Base-by-base conservation (phyloP, 2,329 filamentous ascomycete genomes). In the Trichophyton simii region DNA sequence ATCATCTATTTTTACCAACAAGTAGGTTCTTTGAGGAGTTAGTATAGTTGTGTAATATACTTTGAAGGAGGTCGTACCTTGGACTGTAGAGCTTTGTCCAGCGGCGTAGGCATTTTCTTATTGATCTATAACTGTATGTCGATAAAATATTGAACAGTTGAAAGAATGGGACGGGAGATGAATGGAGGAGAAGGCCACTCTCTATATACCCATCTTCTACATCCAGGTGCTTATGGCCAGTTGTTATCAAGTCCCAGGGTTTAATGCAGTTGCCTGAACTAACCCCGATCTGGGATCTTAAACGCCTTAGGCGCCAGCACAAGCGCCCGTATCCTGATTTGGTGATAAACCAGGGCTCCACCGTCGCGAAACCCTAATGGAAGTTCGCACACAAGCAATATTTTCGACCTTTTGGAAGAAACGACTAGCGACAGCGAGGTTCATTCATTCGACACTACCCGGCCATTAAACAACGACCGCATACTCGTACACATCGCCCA, bases 1-100 rank as follows among this genome's bases (percentile, higher is more conserved):
- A 25, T 8, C 34, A 42, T 58, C 5, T 58, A 58, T 62, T 61
- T 62, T 61, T 80, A 89, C 87, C 86, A 62, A 90, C 75, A 61
- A 90, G 81, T 63, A 87, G 78, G 68, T 87, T 88, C 86, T 89
- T 68, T 48, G 61, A 62, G 46, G 22, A 28, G 54, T 69, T 57
- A 66, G 66, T 61, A 66, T n/a, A 31, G 8, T n/a, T 44, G 59
- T 18, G 18, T 36, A 15, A 38, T 28, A 44, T 5, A 38, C 11
- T 46, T 22, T 31, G 31, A 25, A 8, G 18, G 22, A n/a, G 34
- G 15, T 9, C 15, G 25, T 75, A 87, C 87, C 78, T 86, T 87
- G 60, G 87, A 89, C 67, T 81, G 85, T 75, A 89, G 76, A 8
- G 82, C 84, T 72, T 80, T 82, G 70, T 90, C 87, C 2, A 90